Base-by-base conservation (phyloP, 2,329 filamentous ascomycete genomes). In the Hymenoscyphus infarciens region DNA sequence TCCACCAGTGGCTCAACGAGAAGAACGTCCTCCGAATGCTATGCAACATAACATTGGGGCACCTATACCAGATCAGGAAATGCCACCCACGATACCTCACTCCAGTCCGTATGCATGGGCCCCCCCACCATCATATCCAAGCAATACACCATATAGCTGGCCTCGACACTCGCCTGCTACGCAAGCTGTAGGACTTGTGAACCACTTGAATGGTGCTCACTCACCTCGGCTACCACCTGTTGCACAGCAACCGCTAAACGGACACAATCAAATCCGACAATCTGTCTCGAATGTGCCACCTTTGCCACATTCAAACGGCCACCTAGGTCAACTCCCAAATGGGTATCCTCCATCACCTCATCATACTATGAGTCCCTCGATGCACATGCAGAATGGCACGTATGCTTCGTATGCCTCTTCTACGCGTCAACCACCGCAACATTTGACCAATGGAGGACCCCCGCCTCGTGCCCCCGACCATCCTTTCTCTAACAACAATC, bases 111-210 rank as follows among this genome's bases (percentile, higher is more conserved):
- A 69, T 45, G 53, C 64, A 27, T 70, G 69, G 70, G 63, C 78
- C 16, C 70, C 76, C 57, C 70, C 76, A 57, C 74, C 77, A 35
- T 76, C 76, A 62, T 75, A 77, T 6, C 75, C 78, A 5, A 71
- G 77, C 3, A 69, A 69, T 39, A 67, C 70, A 56, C 68, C 76
- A 52, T 82, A 77, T 70, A 81, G 82, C 62, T 86, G 84, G 80
- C 78, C 81, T 61, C 80, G 81, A 22, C 77, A 78, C 15, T 75
- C 80, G 22, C 79, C 81, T 38, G 81, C 81, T 59, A 80, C 82
- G 64, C 78, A 78, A 52, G 60, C 56, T 45, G 62, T 63, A 42
- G 77, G 82, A 3, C 75, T 79, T 39, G 72, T 79, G 31, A 78
- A 80, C 60, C 79, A 83, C 52, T 70, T 83, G 55, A 86, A 84